These are phyloP conservation scores for Fallopia convolvulus DNA, from an alignment of 148 eudicot species.

Conservation along the genomic window DNA sequence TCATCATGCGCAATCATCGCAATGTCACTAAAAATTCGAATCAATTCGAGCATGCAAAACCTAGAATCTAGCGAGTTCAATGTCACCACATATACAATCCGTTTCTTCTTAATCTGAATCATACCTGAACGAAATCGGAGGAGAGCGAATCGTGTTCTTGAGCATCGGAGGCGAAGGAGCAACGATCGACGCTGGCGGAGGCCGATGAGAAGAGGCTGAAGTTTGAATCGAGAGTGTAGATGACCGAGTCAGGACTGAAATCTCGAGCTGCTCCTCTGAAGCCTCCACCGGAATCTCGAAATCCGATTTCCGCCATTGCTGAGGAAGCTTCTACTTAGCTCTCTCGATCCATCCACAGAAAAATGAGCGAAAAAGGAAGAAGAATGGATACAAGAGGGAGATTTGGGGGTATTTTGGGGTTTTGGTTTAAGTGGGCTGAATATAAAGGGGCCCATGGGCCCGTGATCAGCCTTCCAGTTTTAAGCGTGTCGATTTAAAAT, in stretches of 20 bases:
- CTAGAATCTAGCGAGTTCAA: background rate
- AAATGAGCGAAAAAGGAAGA: background rate
- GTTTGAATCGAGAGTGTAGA: slow-evolving; percentile 43
- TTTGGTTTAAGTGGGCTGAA: background rate
- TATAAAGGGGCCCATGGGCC: background rate
- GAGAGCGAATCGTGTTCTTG: slow-evolving; percentile 46
- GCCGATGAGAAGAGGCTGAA: slow-evolving; percentile 70
- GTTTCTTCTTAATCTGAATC: background rate
- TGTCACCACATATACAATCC: background rate
- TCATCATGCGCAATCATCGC: background rate
- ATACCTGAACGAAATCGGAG: slow-evolving; percentile 34
- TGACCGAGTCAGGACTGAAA: slow-evolving; percentile 71
- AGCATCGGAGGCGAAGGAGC: slow-evolving; percentile 56
- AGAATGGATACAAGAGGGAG: background rate
- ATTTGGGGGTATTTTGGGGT: background rate
- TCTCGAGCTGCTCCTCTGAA: slow-evolving; percentile 28
- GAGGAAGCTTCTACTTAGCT: background rate
- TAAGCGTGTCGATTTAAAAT: background rate
- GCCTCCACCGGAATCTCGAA: background rate
- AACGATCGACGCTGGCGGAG: slow-evolving; percentile 62
- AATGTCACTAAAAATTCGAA: background rate
- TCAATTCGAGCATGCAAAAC: slow-evolving; percentile 4
- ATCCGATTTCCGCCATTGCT: slow-evolving; percentile 3
- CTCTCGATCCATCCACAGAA: background rate
- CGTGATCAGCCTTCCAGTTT: too few species aligned